Conservation (phyloP, 495 filamentous ascomycete species). For the Xanthoparmelia taractica region DNA sequence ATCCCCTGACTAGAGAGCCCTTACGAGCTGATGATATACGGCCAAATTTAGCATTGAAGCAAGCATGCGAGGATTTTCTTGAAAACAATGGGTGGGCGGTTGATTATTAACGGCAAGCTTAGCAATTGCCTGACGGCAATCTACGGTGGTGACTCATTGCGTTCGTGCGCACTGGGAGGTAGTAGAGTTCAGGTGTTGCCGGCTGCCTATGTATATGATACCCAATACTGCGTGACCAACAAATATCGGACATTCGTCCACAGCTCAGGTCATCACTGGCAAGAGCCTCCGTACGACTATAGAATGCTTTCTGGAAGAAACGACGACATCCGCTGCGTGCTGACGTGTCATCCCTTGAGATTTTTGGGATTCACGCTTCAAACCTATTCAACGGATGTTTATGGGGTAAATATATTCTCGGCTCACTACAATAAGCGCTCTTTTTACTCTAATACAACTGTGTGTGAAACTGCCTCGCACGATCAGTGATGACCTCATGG, state of each 20-base stretch:
- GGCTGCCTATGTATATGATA: not conserved
- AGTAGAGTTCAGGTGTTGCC: not conserved
- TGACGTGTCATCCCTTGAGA: not conserved
- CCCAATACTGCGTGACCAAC: not conserved
- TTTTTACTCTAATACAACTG: not conserved
- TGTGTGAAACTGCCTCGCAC: not conserved
- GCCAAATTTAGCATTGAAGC: constrained; percentile 74
- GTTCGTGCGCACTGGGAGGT: not conserved
- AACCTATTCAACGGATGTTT: not conserved
- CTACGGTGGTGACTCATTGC: not conserved
- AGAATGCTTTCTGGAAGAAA: not conserved
- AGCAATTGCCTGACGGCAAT: not conserved
- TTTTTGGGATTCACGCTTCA: not conserved
- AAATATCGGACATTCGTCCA: not conserved
- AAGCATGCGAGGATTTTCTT: constrained; percentile 78
- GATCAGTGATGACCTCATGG: not conserved
- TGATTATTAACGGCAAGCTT: constrained; percentile 56
- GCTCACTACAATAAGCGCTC: not conserved
- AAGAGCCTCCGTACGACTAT: not conserved
- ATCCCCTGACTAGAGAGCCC: constrained; percentile 76
- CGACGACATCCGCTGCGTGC: not conserved
- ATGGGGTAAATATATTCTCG: not conserved
- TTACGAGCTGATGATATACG: constrained; percentile 64
- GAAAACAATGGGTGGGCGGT: constrained; percentile 87
- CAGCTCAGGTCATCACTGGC: no score